Evolutionary conservation across 345 rosid genomes (phyloP), one percentile per base, ranked within the genome.

Genomic region (Ricinus communis): DNA sequence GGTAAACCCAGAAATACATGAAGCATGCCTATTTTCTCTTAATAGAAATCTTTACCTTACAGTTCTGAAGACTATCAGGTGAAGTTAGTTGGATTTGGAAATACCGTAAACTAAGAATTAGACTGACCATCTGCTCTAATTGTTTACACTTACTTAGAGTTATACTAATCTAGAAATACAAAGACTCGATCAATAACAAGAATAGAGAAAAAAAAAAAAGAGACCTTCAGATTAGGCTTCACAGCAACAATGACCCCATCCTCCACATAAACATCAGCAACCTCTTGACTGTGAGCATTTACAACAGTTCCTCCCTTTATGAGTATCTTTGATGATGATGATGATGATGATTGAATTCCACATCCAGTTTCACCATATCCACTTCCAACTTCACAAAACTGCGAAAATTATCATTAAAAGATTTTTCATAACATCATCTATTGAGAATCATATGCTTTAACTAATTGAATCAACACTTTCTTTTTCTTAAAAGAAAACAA

Each of bases 231-330:
- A 77, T 91, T 85, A 72, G 95, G 93, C 69, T 77, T 83, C 43
- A 94, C 93, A 0, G 88, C 81, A 36, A 87, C 84, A 65, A 94
- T 81, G 73, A 85, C 71, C 28, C 97, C 97, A 71, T 90, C 84
- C 84, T 94, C 97, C 24, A 90, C 87, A 76, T 86, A 91, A 69
- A 91, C 97, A 82, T 94, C 98, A 81, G 97, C 88, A 68, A 88
- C 52, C 85, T 88, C 85, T 72, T 87, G 93, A 25, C 80, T 86
- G 71, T 91, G 91, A 72, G 96, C 92, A 78, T 94, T 94, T 70
- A 94, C 97, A 51, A 94, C 93, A 5, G 83, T 91, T 71, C 97
- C 98, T 50, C 98, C 97, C 74, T 79, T 90, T 27, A 94, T 90
- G 85, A 94, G 71, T 63, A 94, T 79, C 86, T 88, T 94, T 5